Base-by-base conservation (phyloP, 176 grass and related monocot species). In the Oryza coarctata region DNA sequence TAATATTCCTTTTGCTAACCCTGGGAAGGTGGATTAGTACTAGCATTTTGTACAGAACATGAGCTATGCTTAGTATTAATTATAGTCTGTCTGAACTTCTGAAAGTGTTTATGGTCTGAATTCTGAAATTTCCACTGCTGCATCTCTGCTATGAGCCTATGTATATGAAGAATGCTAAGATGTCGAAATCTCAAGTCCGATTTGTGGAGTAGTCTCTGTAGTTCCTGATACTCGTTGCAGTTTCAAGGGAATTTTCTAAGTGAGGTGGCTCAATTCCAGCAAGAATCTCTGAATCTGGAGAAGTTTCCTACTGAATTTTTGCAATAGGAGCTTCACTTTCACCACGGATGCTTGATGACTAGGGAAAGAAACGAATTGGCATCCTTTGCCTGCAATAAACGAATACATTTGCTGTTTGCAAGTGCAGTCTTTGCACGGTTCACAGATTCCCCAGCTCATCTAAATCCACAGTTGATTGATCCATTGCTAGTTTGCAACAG, bases 1-100 rank as follows among this genome's bases (percentile, higher is more conserved):
- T 36, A 68, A 30, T 40, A 73, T 44, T 47, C 74, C 63, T 63
- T 61, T 62, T 30, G 73, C 71, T 33, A 72, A 82, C 83, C 87
- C 83, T 82, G 72, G 35, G 36, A 25, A 63, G 67, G 72, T 81
- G 82, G 87, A 77, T 76, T 57, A 76, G 23, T 34, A n/a, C 68
- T 84, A 78, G 66, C 83, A 23, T 82, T 83, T 86, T 86, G 84
- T 86, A 83, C 68, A 86, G 74, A 41, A 44, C 36, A 33, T 6
- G 71, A 76, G 22, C 18, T 68, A 26, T 66, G 30, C 41, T 39
- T 25, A 3, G 55, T 79, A 45, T 75, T 55, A 55, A 55, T 3
- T 60, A 29, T 70, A 70, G 32, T 30, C 14, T 15, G 55, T 89
- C 47, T 27, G 17, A 67, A n/a, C 57, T 44, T 15, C 40, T 79